Conservation (phyloP, 352 stramenopile genomes). For the Phytophthora macrochlamydospora region DNA sequence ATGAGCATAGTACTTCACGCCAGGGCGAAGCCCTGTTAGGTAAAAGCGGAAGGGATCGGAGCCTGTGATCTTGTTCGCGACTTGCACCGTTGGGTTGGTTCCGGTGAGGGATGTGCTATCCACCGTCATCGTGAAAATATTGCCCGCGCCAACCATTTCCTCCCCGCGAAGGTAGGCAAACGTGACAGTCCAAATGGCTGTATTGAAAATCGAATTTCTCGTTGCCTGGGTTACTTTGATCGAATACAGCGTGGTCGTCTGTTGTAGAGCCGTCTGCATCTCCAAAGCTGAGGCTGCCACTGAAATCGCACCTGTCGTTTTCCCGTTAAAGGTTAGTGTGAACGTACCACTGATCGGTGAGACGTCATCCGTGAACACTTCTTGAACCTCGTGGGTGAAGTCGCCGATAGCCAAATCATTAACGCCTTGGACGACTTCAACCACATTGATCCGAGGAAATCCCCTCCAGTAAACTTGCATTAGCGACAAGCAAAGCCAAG, state of each 20-base stretch:
- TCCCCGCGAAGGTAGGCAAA: slow-evolving; percentile 94
- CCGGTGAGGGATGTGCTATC: slow-evolving; percentile 64
- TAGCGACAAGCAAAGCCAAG: slow-evolving; percentile 83
- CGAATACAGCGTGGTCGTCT: slow-evolving; percentile 85
- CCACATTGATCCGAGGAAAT: slow-evolving; percentile 83
- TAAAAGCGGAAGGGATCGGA: slow-evolving; percentile 88
- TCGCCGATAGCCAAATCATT: slow-evolving; percentile 85
- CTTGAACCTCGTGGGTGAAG: slow-evolving; percentile 90
- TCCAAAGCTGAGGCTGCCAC: slow-evolving; percentile 80
- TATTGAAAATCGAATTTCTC: slow-evolving; percentile 51
- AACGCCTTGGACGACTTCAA: slow-evolving; percentile 77
- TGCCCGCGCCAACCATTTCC: slow-evolving; percentile 91
- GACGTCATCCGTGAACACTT: slow-evolving; percentile 27
- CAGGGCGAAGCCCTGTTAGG: slow-evolving; percentile 58
- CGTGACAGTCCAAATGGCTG: slow-evolving; percentile 92
- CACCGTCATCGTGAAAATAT: slow-evolving; percentile 85
- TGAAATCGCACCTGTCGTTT: slow-evolving; percentile 72
- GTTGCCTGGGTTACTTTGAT: slow-evolving; percentile 71
- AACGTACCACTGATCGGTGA: slow-evolving; percentile 80
- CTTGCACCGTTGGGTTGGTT: slow-evolving; percentile 55
- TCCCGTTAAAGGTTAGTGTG: slow-evolving; percentile 90
- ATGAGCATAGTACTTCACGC: slow-evolving; percentile 74
- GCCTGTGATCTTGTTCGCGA: slow-evolving; percentile 89
- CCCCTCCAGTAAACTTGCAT: slow-evolving; percentile 85
- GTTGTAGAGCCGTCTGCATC: slow-evolving; percentile 83